phyloP scores from a whole-genome alignment of 2,329 filamentous ascomycete genomes.

The Orbilia ellipsospora region DNA sequence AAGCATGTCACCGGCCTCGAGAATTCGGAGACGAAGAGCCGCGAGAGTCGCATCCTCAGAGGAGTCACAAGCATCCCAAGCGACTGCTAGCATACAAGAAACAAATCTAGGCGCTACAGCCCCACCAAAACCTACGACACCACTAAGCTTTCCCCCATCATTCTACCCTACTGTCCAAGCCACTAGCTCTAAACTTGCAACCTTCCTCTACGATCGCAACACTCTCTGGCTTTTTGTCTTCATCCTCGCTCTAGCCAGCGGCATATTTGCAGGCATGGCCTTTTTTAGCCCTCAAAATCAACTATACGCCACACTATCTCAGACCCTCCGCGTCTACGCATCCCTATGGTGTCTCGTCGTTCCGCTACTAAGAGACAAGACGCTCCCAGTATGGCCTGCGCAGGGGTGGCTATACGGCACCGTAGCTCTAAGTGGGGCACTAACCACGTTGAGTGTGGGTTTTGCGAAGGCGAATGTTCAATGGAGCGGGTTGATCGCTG shows the following conservation, averaged over 20 bases:
- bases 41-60: no score
- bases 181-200: neutral
- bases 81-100: no score
- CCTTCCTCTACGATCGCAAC: constrained; percentile 7
- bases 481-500: constrained; percentile 13
- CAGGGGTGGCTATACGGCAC: constrained; percentile 4
- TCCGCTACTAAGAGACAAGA: constrained; percentile 8
- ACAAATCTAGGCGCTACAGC: no score
- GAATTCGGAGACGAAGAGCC: no score
- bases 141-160: no score
- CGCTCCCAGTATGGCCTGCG: constrained; percentile 2
- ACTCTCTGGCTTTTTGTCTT: constrained; percentile 18
- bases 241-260: neutral
- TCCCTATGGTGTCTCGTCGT: constrained; percentile 8
- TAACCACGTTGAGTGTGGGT: neutral
- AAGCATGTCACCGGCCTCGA: no score
- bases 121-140: no score
- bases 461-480: neutral
- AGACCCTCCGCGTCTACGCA: neutral
- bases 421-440: neutral
- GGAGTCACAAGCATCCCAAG: no score
- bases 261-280: constrained; percentile 12
- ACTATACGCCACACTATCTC: constrained; percentile 5
- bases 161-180: no score
- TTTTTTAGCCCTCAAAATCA: constrained; percentile 5